These are phyloP conservation scores for Canavalia gladiata DNA, from an alignment of 306 rosid species.

Conservation along the genomic window DNA sequence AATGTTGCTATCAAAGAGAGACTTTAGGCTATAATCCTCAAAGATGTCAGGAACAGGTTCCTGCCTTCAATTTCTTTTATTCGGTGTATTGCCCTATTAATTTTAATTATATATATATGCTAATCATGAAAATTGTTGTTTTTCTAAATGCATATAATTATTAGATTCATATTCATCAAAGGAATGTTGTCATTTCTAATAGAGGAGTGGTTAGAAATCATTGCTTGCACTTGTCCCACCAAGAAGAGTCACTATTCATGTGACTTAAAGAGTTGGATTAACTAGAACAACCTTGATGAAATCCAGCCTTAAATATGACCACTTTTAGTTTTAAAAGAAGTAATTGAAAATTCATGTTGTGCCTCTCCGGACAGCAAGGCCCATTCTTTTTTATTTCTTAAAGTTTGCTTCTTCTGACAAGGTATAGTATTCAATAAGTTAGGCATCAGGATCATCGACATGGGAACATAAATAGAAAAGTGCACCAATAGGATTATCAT, in stretches of 20 bases:
- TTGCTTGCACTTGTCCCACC: constrained; percentile 57
- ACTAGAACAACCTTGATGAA: constrained; percentile 52
- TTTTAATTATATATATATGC: constrained; percentile 48
- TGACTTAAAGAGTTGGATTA: constrained; percentile 63
- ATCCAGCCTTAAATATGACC: constrained; percentile 53
- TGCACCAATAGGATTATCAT: constrained; percentile 62
- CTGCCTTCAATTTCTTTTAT: constrained; percentile 17
- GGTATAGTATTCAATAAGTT: constrained; percentile 86
- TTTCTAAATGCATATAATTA: constrained; percentile 39
- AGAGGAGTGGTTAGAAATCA: constrained; percentile 59
- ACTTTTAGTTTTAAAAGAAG: constrained; percentile 66
- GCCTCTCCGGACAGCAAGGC: constrained; percentile 72
- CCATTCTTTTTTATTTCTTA: constrained; percentile 75
- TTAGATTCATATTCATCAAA: constrained; percentile 44
- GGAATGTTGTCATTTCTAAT: constrained; percentile 53
- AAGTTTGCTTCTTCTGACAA: constrained; percentile 84
- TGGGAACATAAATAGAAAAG: constrained; percentile 58
- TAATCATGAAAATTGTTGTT: constrained; percentile 39
- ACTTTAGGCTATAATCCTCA: constrained; percentile 47
- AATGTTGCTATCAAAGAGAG: constrained; percentile 29
- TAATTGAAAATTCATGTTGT: constrained; percentile 58
- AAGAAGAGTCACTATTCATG: constrained; percentile 58
- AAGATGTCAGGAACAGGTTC: constrained; percentile 33
- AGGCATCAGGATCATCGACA: constrained; percentile 76
- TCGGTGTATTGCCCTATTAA: constrained; percentile 44